phyloP scores from a whole-genome alignment of 441 rosid species.

The Syzygium malaccense region DNA sequence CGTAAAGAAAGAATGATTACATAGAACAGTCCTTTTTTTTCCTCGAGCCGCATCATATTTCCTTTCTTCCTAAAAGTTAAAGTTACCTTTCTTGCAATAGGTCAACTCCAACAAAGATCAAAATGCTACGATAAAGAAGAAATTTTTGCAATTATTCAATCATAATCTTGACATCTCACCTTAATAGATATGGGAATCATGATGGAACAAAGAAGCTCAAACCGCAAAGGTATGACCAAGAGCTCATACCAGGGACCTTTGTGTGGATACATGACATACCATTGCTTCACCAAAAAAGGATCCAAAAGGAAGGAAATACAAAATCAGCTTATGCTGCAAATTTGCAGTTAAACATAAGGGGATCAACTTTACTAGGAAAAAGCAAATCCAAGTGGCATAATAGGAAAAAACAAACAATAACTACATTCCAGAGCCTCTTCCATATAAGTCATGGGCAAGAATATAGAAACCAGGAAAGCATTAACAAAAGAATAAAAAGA shows the following conservation, averaged over 20 bases:
- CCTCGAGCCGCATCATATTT: background rate
- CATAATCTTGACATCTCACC: conserved; percentile 32
- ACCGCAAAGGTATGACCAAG: conserved; percentile 90
- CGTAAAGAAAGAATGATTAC: background rate
- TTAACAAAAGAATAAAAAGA: background rate
- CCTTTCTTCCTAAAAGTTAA: background rate
- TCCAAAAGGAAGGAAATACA: background rate
- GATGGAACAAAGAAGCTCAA: conserved; percentile 98
- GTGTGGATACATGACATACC: conserved; percentile 91
- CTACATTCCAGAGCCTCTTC: background rate
- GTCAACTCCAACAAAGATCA: background rate
- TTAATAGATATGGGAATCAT: conserved; percentile 99
- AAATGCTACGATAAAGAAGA: background rate
- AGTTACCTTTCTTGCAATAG: background rate
- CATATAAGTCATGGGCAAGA: background rate
- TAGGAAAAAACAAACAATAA: background rate
- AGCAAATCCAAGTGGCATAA: background rate
- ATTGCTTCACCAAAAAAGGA: conserved; percentile 49
- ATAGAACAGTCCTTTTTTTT: background rate
- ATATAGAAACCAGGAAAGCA: background rate
- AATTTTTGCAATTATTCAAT: background rate
- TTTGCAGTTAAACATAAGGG: background rate
- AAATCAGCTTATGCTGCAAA: background rate
- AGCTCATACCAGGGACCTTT: conserved; percentile 98
- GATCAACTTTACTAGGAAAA: background rate